Evolutionary conservation across 441 rosid species (phyloP), one percentile per base, ranked within the genome.

Genomic region (Hura crepitans): DNA sequence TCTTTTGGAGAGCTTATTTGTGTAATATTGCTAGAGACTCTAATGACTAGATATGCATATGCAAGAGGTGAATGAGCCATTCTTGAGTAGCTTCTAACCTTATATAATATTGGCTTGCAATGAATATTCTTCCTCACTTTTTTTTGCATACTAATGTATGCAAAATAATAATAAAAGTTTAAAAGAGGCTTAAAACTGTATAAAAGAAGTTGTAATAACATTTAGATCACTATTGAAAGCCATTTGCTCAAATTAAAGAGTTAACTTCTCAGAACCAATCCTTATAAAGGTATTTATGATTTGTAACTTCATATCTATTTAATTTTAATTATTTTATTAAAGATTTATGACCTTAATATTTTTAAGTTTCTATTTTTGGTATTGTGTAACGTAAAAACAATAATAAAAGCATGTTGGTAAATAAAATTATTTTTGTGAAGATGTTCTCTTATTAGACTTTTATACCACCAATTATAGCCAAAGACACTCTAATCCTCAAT

Each of bases 1-100:
- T 78, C 78, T 82, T 86, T 88, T 5, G 80, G 86, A 47, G 76
- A 64, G 39, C 92, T 96, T 61, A 93, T 39, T 46, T 78, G 70
- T 6, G 93, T 85, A 28, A 93, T 62, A 72, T 87, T 84, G 77
- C 89, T 87, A 50, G 82, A 69, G 13, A 92, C 88, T 59, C 91
- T 85, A 56, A 90, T 72, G 55, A 87, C 85, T 28, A 68, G 72
- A 43, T 66, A 35, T 1, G 68, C 79, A 59, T 51, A 60, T 42
- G 80, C 82, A 12, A 82, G 80, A 1, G 64, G 65, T 20, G 86
- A 83, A 18, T 77, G 86, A 42, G 77, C 70, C 20, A 91, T 88
- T 86, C 69, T 75, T 87, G 70, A 91, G 71, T 37, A 73, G 23
- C 31, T 27, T 49, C 72, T 73, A 23, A 59, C 62, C 30, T 89